Percentiles rank a stretch among this genome's conserved stretches.
Conservation (phyloP, 2,329 filamentous ascomycete species). For the Ramularia endophylla region DNA sequence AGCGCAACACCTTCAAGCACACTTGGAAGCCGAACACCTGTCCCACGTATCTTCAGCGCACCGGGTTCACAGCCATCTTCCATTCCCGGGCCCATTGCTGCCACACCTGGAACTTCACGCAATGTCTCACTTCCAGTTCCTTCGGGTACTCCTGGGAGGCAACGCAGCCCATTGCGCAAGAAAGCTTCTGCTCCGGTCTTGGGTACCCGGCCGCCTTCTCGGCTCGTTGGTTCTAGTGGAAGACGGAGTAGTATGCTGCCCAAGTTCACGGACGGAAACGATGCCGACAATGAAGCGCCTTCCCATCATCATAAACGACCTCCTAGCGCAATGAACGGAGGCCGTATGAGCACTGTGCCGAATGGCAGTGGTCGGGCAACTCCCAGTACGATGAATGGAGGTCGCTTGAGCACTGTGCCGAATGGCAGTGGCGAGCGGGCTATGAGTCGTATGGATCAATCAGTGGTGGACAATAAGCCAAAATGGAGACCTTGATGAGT, state of each 20-base stretch:
- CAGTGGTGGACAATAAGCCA: conserved; percentile 9
- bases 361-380: conserved; percentile 5
- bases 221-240: conserved; percentile 6
- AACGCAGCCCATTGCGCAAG: conserved; percentile 6
- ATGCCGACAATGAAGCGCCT: conserved; percentile 26
- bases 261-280: conserved; percentile 21
- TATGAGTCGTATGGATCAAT: conserved; percentile 15
- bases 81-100: conserved; percentile 16
- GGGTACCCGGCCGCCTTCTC: conserved; percentile 2
- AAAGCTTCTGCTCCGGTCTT: conserved; percentile 17
- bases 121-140: conserved; percentile 23
- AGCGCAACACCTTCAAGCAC: conserved; percentile 10
- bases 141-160: conserved; percentile 10
- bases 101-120: conserved; percentile 6
- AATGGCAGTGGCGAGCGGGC: conserved; percentile 10
- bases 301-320: conserved; percentile 13
- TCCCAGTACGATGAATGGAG: conserved; percentile 12
- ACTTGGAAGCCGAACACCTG: conserved; percentile 4
- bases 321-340: background rate
- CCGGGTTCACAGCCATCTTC: conserved; percentile 14
- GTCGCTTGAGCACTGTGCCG: conserved; percentile 14
- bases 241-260: conserved; percentile 21
- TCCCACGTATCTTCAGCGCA: conserved; percentile 9
- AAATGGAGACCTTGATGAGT: conserved; percentile 16
- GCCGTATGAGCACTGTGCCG: background rate